Evolutionary conservation across 2,329 filamentous ascomycete species (phyloP).

Genomic region (Fusarium beomiforme): DNA sequence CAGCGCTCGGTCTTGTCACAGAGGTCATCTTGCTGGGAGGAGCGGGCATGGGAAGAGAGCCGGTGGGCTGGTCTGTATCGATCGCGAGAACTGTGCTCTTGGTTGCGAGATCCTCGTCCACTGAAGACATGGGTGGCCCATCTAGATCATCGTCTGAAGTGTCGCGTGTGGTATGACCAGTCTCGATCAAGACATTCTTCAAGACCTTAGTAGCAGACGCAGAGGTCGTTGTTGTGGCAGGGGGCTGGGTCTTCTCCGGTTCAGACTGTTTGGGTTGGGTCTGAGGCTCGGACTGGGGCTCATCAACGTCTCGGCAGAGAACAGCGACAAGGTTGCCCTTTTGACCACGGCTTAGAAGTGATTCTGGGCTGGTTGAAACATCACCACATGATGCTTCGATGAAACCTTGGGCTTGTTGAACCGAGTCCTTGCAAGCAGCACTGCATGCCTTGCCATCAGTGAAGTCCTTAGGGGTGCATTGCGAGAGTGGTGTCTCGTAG

Average conservation of each 20-base stretch:
- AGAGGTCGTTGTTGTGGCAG: constrained; percentile 5
- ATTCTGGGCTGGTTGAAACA: constrained; percentile 39
- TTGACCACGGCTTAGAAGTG: constrained; percentile 52
- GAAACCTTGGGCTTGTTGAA: constrained; percentile 42
- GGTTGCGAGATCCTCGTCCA: constrained; percentile 32
- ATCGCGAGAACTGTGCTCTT: constrained; percentile 34
- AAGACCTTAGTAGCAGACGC: constrained; percentile 11
- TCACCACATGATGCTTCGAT: constrained; percentile 44
- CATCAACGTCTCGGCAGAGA: constrained; percentile 45
- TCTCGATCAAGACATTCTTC: constrained; percentile 31
- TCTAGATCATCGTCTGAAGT: constrained; percentile 3
- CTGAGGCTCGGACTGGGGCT: constrained; percentile 7
- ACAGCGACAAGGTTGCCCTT: constrained; percentile 50
- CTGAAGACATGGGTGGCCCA: constrained; percentile 21
- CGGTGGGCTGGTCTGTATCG: constrained; percentile 33
- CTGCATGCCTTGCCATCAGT: constrained; percentile 53
- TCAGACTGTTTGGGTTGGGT: constrained; percentile 12
- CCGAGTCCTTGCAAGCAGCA: constrained; percentile 45
- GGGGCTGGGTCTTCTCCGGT: constrained; percentile 6
- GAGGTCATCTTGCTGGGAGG: constrained; percentile 25
- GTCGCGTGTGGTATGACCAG: neutral
- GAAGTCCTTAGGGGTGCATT: constrained; percentile 50
- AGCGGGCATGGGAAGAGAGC: constrained; percentile 27
- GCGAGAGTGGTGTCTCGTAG: constrained; percentile 54
- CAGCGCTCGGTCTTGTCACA: constrained; percentile 2